phyloP scores from a whole-genome alignment of 306 rosid genomes.

The Luffa aegyptiaca region DNA sequence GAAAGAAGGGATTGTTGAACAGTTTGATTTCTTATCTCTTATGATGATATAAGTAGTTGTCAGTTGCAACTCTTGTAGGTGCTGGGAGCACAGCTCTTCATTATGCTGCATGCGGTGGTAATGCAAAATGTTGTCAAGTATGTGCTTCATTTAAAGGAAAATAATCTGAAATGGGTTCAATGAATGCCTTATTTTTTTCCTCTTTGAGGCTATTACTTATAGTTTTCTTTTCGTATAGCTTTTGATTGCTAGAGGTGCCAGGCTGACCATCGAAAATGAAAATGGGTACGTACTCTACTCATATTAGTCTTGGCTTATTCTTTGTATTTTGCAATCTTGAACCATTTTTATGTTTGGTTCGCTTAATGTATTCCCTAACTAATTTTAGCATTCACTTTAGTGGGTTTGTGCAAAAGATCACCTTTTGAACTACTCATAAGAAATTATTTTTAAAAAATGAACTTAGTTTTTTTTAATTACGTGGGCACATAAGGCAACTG shows the following conservation, averaged over 20 bases:
- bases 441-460: no score
- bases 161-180: neutral
- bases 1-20: neutral
- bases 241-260: slow-evolving; percentile 73
- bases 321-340: neutral
- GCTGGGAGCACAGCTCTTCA: slow-evolving; percentile 95
- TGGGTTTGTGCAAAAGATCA: neutral
- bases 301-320: slow-evolving; percentile 9
- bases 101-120: slow-evolving; percentile 96
- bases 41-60: neutral
- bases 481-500: neutral
- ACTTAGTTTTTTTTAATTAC: neutral
- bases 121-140: slow-evolving; percentile 93
- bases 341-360: neutral
- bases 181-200: neutral
- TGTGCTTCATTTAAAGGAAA: slow-evolving; percentile 13
- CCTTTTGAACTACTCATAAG: no score
- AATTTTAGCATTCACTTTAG: neutral
- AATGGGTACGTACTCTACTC: slow-evolving; percentile 49
- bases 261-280: slow-evolving; percentile 60
- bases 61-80: slow-evolving; percentile 37
- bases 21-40: neutral
- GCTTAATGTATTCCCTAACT: neutral
- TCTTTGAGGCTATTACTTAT: slow-evolving; percentile 16
- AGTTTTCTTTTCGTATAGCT: slow-evolving; percentile 32